These are phyloP conservation scores for Aureobasidium sp. DNA, from an alignment of 2,329 filamentous ascomycete species.

Conservation along the genomic window DNA sequence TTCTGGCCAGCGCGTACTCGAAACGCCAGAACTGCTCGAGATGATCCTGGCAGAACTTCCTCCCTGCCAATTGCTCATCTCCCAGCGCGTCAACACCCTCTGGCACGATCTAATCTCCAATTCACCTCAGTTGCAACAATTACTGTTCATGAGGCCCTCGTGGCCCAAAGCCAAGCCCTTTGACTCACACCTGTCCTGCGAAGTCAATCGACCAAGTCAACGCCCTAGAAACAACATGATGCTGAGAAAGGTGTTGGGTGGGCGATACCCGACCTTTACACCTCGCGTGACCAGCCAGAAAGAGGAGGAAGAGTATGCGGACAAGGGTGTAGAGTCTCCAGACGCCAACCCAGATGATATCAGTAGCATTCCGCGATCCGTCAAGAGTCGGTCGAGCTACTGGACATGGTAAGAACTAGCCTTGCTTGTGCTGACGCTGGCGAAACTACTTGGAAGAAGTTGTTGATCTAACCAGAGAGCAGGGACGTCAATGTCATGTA, in stretches of 20 bases:
- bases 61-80: conserved; percentile 28
- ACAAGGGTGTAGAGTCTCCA: conserved; percentile 2
- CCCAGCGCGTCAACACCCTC: conserved; percentile 25
- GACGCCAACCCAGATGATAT: not conserved
- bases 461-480: not conserved
- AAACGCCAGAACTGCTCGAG: conserved; percentile 34
- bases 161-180: conserved; percentile 25
- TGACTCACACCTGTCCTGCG: conserved; percentile 17
- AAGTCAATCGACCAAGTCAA: conserved; percentile 21
- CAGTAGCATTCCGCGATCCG: not conserved
- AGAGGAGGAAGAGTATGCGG: conserved; percentile 12
- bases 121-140: conserved; percentile 25
- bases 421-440: not conserved
- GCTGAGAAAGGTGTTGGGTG: conserved; percentile 27
- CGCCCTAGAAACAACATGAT: conserved; percentile 32
- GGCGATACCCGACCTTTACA: conserved; percentile 30
- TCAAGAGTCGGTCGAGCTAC: conserved; percentile 18
- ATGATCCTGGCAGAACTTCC: conserved; percentile 29
- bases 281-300: conserved; percentile 25
- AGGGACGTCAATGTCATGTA: conserved; percentile 27
- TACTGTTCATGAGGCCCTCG: conserved; percentile 31
- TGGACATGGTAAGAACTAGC: conserved; percentile 25
- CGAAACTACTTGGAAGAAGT: not conserved
- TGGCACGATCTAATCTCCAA: conserved; percentile 26
- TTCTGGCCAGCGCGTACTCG: conserved; percentile 22